phyloP scores from a whole-genome alignment of 176 grass and related monocot genomes.

The Eragrostis curvula region DNA sequence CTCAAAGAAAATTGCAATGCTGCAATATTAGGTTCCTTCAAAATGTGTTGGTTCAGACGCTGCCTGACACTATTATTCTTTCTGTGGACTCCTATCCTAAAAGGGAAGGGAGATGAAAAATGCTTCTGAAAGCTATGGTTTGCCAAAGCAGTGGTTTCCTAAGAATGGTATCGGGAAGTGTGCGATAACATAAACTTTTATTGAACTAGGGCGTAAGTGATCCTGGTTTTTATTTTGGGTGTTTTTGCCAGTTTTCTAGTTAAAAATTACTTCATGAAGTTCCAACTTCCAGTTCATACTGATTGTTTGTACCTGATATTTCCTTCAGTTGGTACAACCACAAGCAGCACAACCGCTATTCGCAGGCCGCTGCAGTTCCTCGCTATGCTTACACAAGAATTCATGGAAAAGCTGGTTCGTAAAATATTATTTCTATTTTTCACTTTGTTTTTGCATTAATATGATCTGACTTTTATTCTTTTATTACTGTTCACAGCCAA shows the following conservation, averaged over 20 bases:
- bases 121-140: too few species aligned
- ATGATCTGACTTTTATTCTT: not conserved
- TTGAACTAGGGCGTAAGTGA: too few species aligned
- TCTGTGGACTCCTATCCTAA: too few species aligned
- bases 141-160: too few species aligned
- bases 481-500: not conserved
- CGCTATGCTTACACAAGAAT: not conserved
- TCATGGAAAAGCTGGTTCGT: conserved; percentile 31
- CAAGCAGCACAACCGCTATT: not conserved
- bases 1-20: too few species aligned
- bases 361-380: conserved; percentile 11
- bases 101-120: too few species aligned
- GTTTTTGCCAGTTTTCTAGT: not conserved
- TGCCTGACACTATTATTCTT: too few species aligned
- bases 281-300: not conserved
- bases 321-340: not conserved
- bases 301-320: not conserved
- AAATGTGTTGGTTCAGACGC: too few species aligned
- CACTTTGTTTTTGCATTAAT: not conserved
- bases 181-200: too few species aligned
- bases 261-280: not conserved
- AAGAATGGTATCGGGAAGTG: too few species aligned
- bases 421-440: not conserved
- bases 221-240: too few species aligned
- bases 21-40: too few species aligned